Base-by-base conservation (phyloP, 1,139 yeast genomes). In the Zygosaccharomyces sapae region DNA sequence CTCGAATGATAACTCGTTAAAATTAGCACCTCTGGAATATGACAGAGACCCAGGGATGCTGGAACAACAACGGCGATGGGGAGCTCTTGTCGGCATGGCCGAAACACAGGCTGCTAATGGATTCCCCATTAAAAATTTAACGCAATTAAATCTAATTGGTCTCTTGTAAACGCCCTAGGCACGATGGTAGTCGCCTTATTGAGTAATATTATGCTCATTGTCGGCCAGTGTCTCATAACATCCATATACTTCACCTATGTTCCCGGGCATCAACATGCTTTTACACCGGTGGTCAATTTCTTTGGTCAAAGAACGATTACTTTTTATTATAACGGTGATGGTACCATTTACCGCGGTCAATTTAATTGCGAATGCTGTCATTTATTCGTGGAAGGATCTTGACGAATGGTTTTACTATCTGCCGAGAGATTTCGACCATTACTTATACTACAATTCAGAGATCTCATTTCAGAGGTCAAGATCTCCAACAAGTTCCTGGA, bases 241-340 rank as follows among this genome's bases (percentile, higher is more conserved):
- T 66, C 69, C 24, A 61, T 64, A 8, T 65, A 63, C 48, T 65
- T 66, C 57, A 63, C 63, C 29, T 66, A 60, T 50, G 65, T 63
- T 7, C 61, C 63, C 8, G 61, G 59, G 5, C 65, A 64, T 44
- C 58, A 58, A 31, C 44, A 47, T 5, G 47, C 61, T 31, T 65
- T 66, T 45, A 55, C 68, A 1, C 48, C 50, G 4, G 47, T 56
- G 5, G 67, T 63, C 3, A 57, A 55, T 25, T 65, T 59, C 48
- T 66, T 64, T 49, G 70, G 70, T 1, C 45, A 51, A 12, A 57
- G 52, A 41, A 44, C 56, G 3, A 51, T 63, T 33, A 20, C 45
- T 2, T 42, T 48, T 38, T 65, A 61, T 49, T 7, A 25, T 59
- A 4, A 37, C 48, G 10, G 52, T 61, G 1, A 51, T 63, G 16